Conservation (phyloP, 768 basidiomycete species). For the Russula virescens region DNA sequence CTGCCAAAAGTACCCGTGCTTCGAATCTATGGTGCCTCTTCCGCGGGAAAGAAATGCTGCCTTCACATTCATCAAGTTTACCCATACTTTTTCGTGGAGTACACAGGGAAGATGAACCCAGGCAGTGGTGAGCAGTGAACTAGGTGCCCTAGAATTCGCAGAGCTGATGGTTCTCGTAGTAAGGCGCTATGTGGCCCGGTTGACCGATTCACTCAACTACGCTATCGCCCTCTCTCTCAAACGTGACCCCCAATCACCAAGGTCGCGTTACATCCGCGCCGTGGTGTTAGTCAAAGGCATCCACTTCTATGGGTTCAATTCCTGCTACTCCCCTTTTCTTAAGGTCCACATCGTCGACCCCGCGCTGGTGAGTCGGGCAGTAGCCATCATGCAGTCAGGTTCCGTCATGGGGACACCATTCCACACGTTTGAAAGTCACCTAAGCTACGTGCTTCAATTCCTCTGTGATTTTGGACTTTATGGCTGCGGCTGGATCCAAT, state of each 20-base stretch:
- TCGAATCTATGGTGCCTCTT: constrained; percentile 81
- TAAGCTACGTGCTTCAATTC: constrained; percentile 86
- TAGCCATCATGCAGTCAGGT: constrained; percentile 75
- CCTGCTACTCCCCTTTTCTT: constrained; percentile 79
- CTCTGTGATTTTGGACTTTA: constrained; percentile 93
- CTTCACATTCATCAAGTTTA: constrained; percentile 90
- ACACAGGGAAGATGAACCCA: constrained; percentile 58
- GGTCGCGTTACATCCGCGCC: constrained; percentile 61
- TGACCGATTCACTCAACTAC: constrained; percentile 75
- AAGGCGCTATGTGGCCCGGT: constrained; percentile 58
- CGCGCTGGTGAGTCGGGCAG: constrained; percentile 55
- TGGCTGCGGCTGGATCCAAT: constrained; percentile 86
- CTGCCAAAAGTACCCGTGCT: constrained; percentile 72
- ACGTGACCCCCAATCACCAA: constrained; percentile 55
- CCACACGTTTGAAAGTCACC: constrained; percentile 82
- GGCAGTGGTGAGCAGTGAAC: constrained; percentile 47
- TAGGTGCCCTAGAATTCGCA: not conserved
- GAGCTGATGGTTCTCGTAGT: constrained; percentile 41
- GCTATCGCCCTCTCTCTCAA: constrained; percentile 80
- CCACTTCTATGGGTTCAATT: constrained; percentile 92
- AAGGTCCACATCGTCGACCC: constrained; percentile 80
- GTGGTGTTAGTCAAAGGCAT: constrained; percentile 89
- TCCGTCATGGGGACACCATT: constrained; percentile 76
- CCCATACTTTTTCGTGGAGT: constrained; percentile 91
- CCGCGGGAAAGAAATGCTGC: constrained; percentile 70